Conservation (phyloP, 192 early-diverging fungal genomes). For the Dissophora globulifera region DNA sequence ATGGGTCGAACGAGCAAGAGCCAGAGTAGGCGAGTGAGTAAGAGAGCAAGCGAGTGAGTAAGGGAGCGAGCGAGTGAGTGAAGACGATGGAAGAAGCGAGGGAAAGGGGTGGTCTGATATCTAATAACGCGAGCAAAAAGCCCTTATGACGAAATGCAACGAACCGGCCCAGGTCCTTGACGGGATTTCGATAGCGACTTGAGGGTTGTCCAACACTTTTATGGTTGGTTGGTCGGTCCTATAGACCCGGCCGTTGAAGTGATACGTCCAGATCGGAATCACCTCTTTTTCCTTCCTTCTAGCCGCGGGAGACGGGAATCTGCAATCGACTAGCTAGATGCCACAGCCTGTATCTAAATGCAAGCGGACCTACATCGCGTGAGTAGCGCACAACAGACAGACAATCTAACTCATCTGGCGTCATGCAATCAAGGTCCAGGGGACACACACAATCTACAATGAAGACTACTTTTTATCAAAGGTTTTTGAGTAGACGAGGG, state of each 20-base stretch:
- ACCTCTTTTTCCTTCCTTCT: background rate
- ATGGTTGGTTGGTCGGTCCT: no score
- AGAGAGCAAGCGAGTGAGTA: background rate
- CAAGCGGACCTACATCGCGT: no score
- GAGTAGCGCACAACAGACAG: no score
- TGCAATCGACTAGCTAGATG: conserved; percentile 10
- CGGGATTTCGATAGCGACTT: conserved; percentile 38
- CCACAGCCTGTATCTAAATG: no score
- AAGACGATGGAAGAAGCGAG: background rate
- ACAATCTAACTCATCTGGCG: no score
- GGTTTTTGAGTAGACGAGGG: no score
- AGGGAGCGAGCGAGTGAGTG: background rate
- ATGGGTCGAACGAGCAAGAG: background rate
- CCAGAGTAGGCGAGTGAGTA: background rate
- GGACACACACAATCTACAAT: no score
- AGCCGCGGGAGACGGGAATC: background rate
- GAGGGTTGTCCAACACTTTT: no score
- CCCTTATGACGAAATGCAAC: background rate
- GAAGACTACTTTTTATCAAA: no score
- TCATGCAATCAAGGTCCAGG: no score
- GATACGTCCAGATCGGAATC: conserved; percentile 31
- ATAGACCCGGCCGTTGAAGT: no score
- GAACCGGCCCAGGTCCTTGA: background rate
- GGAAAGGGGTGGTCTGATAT: background rate
- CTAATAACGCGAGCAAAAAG: background rate